A percentile compares a stretch with the other conserved stretches of the same genome.
Evolutionary conservation across 345 rosid genomes (phyloP).

Genomic region (Nasturtium officinale): DNA sequence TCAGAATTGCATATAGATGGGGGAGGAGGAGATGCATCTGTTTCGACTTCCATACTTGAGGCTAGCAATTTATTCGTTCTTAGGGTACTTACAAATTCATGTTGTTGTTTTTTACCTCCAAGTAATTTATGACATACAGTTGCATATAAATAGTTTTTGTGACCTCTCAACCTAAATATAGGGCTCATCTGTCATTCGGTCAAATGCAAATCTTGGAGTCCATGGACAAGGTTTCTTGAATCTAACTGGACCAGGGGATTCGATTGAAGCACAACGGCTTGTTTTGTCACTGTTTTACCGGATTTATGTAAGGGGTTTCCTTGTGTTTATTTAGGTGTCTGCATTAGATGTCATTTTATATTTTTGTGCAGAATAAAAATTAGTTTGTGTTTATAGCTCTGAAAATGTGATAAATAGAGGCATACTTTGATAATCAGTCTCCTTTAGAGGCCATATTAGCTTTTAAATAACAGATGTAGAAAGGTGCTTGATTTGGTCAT

Average conservation of each 20-base stretch:
- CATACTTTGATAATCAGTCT: conserved; percentile 13
- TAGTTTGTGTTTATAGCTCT: conserved; percentile 24
- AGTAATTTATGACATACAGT: conserved; percentile 27
- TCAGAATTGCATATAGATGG: conserved; percentile 90
- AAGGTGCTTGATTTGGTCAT: conserved; percentile 19
- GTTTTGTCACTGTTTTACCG: conserved; percentile 92
- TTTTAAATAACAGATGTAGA: conserved; percentile 17
- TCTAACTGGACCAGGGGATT: conserved; percentile 88
- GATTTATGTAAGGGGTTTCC: conserved; percentile 69
- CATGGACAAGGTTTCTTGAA: conserved; percentile 96
- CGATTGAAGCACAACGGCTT: conserved; percentile 91
- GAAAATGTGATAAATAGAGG: conserved; percentile 16
- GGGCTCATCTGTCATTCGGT: conserved; percentile 91
- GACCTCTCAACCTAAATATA: conserved; percentile 39
- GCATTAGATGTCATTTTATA: conserved; percentile 16
- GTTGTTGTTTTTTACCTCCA: conserved; percentile 26
- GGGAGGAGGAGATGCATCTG: conserved; percentile 73
- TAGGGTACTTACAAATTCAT: conserved; percentile 56
- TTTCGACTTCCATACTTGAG: conserved; percentile 86
- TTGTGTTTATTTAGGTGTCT: conserved; percentile 20
- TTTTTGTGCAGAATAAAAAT: conserved; percentile 14
- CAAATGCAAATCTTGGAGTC: conserved; percentile 96
- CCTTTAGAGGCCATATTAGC: conserved; percentile 13
- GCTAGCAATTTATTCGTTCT: conserved; percentile 94
- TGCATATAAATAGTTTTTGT: conserved; percentile 10